Base-by-base conservation (phyloP, 176 grass and related monocot genomes). In the Zea luxurians region DNA sequence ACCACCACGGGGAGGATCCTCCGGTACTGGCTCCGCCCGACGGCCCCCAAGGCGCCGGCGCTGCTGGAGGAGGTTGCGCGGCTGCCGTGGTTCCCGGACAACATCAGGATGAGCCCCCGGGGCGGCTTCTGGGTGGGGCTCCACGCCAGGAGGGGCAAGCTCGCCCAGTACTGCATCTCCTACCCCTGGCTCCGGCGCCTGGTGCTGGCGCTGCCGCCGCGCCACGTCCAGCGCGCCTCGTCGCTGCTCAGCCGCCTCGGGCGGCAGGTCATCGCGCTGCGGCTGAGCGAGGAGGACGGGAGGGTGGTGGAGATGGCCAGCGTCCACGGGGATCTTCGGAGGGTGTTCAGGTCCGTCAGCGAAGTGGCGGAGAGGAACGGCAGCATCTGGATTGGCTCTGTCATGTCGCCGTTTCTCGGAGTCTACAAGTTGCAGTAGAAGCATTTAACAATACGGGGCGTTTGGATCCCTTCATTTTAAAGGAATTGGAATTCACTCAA, bases 51-150 rank as follows among this genome's bases (percentile, higher is more conserved):
- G 38, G 61, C 63, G 3, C 3, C 50, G 38, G 66, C 62, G 7
- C 74, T 42, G 0, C 5, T 88, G 0, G 82, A 97, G 17, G 72
- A 90, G 18, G 71, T 92, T 3, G 69, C 55, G 2, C 58, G 64
- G 15, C 83, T 93, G 13, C 36, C 68, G 0, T 73, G 84, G 15
- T 97, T 86, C 18, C 89, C 86, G 0, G 94, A 97, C 37, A 93
- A 93, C 79, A 88, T 93, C 66, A 86, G 83, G 73, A 71, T 66
- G 68, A 90, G 93, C 73, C 85, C 85, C 2, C 86, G 88, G 69
- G 87, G 93, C 16, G 93, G 90, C 2, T 93, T 85, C 37, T 94
- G 83, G 92, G 82, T 90, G 1, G 82, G 84, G 0, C 37, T 90
- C 48, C 87, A 93, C 12, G 82, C 84, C 2, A 85, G 68, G 82